Evolutionary conservation across 202 grass and related monocot species (phyloP).

Genomic region (Brachypodium distachyon): DNA sequence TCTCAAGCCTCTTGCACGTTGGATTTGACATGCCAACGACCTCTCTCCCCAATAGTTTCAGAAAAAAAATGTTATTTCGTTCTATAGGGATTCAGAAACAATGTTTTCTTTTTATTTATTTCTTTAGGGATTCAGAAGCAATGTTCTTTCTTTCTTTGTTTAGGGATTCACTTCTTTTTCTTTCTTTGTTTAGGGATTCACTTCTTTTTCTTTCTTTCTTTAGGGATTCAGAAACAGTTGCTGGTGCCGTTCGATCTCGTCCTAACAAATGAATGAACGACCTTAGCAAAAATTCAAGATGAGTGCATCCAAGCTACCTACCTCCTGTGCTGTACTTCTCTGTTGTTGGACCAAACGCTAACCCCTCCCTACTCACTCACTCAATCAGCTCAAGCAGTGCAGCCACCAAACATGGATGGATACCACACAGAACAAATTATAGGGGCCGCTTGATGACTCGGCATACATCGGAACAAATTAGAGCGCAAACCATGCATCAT

Average conservation of each 20-base stretch:
- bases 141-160: no score
- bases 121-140: no score
- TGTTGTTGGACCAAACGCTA: conserved; percentile 13
- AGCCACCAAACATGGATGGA: background rate
- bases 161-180: no score
- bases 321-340: conserved; percentile 1
- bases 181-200: no score
- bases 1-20: no score
- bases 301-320: background rate
- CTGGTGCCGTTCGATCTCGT: background rate
- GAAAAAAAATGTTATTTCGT: no score
- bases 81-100: no score
- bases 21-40: background rate
- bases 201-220: no score
- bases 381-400: no score
- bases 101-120: no score
- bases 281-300: background rate
- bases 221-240: no score
- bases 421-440: background rate
- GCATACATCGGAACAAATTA: background rate
- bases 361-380: background rate
- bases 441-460: background rate
- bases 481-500: background rate
- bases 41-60: background rate
- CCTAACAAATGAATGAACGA: background rate